Evolutionary conservation across 225 moss, liverwort and hornwort species (phyloP).

Genomic region (Neckera pumila): DNA sequence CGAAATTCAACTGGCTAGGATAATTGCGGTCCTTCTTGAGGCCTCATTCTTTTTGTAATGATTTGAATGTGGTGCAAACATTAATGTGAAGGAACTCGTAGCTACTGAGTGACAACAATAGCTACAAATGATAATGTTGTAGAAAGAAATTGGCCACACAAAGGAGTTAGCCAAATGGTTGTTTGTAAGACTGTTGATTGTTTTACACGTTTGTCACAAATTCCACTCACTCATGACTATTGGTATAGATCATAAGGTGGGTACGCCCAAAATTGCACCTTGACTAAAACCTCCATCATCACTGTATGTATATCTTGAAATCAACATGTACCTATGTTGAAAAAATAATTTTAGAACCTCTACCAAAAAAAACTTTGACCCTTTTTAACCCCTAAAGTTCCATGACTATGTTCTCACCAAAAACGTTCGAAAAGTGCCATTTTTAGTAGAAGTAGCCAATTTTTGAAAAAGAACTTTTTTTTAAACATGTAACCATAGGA

Average conservation of each 20-base stretch:
- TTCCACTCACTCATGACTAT: neutral
- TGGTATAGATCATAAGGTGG: neutral
- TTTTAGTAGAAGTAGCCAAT: no score
- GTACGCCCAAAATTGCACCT: accelerated
- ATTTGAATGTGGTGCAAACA: neutral
- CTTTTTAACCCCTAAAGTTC: no score
- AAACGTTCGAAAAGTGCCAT: no score
- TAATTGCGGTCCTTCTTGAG: no score
- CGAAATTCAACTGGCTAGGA: no score
- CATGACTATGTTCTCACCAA: no score
- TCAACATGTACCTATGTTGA: neutral
- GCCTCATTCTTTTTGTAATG: no score
- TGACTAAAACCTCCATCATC: neutral
- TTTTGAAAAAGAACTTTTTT: no score
- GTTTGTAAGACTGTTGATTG: accelerated
- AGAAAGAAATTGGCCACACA: neutral
- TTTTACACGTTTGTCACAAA: neutral
- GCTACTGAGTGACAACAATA: neutral
- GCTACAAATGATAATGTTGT: neutral
- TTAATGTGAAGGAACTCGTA: neutral
- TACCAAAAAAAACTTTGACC: no score
- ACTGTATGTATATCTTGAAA: neutral
- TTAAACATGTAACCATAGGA: no score
- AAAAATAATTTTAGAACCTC: no score
- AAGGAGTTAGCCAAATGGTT: neutral